These are phyloP conservation scores for Cardiospermum halicacabum DNA, from an alignment of 345 rosid genomes.

Conservation along the genomic window DNA sequence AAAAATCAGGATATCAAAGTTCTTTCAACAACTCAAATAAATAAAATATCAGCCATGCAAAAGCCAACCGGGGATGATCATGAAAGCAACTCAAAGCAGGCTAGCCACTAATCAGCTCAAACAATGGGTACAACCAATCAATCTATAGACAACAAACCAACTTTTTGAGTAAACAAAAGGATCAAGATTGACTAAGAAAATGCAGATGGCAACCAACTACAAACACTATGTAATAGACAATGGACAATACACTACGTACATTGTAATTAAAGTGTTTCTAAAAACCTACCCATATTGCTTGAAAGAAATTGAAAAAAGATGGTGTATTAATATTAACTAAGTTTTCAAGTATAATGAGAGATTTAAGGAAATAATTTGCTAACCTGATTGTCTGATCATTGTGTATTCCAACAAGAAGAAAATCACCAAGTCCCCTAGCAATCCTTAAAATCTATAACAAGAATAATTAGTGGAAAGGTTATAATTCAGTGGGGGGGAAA, in stretches of 20 bases:
- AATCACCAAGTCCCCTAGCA: slow-evolving; percentile 73
- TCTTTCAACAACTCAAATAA: not conserved
- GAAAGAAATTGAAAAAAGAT: not conserved
- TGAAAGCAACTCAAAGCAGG: not conserved
- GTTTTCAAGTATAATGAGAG: not conserved
- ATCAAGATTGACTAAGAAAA: not conserved
- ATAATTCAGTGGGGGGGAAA: no score
- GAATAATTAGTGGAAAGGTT: not conserved
- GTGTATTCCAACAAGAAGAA: slow-evolving; percentile 75
- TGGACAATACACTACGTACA: not conserved
- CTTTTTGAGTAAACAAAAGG: not conserved
- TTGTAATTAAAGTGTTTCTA: not conserved
- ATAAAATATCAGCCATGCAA: not conserved
- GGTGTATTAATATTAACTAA: not conserved
- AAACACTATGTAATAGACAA: not conserved
- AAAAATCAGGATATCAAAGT: no score
- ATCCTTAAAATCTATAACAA: slow-evolving; percentile 45
- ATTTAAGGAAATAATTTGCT: not conserved
- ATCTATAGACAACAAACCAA: not conserved
- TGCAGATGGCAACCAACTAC: not conserved
- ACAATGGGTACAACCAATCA: not conserved
- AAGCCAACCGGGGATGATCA: not conserved
- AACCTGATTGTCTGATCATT: slow-evolving; percentile 70
- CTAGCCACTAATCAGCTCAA: not conserved
- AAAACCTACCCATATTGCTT: not conserved